phyloP scores from a whole-genome alignment of 148 eudicot genomes.

The Rhododendron simsii region DNA sequence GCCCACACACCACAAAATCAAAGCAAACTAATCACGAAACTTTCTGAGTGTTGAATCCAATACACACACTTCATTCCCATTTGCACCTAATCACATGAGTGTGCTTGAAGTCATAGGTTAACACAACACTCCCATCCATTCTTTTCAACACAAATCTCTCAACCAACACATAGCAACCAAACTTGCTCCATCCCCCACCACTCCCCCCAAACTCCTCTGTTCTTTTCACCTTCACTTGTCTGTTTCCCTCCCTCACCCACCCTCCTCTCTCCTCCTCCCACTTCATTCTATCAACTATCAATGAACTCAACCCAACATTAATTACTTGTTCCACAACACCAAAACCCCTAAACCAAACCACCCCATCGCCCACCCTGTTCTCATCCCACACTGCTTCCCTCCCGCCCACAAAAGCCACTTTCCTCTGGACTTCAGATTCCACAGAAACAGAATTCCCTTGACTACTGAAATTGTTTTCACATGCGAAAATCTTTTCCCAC shows the following conservation, averaged over 20 bases:
- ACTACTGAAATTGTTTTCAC: conserved; percentile 11
- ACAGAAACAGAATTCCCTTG: conserved; percentile 29
- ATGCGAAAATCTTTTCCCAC: conserved; percentile 59
- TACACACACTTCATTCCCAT: not conserved
- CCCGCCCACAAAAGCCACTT: conserved; percentile 33
- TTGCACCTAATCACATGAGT: not conserved
- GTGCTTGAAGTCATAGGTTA: conserved; percentile 50
- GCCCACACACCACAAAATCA: no score
- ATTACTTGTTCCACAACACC: not conserved
- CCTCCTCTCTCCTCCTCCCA: conserved; percentile 74
- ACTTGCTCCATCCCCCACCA: conserved; percentile 43
- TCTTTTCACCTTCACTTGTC: conserved; percentile 31
- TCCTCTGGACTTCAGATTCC: conserved; percentile 36
- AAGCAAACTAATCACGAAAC: no score
- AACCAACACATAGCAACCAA: conserved; percentile 58
- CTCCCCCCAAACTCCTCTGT: conserved; percentile 35
- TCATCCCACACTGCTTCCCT: conserved; percentile 31
- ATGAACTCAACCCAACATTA: conserved; percentile 46
- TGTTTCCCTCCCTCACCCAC: conserved; percentile 32
- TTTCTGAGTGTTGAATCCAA: no score
- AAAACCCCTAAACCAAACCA: conserved; percentile 39
- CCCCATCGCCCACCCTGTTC: conserved; percentile 20
- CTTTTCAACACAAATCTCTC: conserved; percentile 52
- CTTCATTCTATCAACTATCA: conserved; percentile 54
- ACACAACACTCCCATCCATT: conserved; percentile 49